A percentile compares a stretch with the other conserved stretches of the same genome.
These are phyloP conservation scores for Blastocystis hominis DNA, from an alignment of 352 stramenopile species.

Conservation along the genomic window DNA sequence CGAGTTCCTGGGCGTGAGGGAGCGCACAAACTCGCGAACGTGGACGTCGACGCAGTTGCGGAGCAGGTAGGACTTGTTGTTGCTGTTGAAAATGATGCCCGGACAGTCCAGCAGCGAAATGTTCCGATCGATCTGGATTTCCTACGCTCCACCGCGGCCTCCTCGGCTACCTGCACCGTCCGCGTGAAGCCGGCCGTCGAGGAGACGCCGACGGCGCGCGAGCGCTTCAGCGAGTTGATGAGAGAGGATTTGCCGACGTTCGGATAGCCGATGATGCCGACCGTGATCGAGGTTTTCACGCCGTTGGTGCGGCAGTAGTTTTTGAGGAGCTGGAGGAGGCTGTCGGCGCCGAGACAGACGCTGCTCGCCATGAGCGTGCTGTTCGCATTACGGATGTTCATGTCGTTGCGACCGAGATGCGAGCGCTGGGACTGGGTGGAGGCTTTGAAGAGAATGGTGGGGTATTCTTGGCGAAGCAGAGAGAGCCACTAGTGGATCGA, in stretches of 20 bases:
- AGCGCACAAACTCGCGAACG: neutral
- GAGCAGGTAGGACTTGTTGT: conserved; percentile 70
- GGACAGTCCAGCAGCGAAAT: conserved; percentile 92
- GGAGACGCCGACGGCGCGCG: conserved; percentile 80
- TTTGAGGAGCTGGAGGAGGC: conserved; percentile 89
- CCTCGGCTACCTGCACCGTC: conserved; percentile 71
- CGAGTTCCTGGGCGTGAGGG: conserved; percentile 69
- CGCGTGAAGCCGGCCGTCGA: conserved; percentile 89
- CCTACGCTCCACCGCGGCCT: conserved; percentile 59
- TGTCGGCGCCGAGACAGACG: conserved; percentile 77
- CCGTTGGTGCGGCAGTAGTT: conserved; percentile 88
- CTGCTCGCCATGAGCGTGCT: conserved; percentile 48
- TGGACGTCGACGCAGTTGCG: conserved; percentile 85
- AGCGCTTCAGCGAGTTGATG: conserved; percentile 85
- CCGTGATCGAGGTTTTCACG: conserved; percentile 73
- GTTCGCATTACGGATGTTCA: conserved; percentile 54
- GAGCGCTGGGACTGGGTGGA: conserved; percentile 78
- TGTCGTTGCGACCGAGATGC: conserved; percentile 63
- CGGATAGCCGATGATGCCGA: conserved; percentile 94
- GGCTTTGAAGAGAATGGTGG: conserved; percentile 89
- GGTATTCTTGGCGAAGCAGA: conserved; percentile 80
- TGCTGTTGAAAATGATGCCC: conserved; percentile 91
- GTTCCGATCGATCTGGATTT: conserved; percentile 92
- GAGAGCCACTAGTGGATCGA: conserved; percentile 75
- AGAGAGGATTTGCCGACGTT: conserved; percentile 86